phyloP scores from a whole-genome alignment of 2,329 filamentous ascomycete genomes.

The Tympanopsis confertula region DNA sequence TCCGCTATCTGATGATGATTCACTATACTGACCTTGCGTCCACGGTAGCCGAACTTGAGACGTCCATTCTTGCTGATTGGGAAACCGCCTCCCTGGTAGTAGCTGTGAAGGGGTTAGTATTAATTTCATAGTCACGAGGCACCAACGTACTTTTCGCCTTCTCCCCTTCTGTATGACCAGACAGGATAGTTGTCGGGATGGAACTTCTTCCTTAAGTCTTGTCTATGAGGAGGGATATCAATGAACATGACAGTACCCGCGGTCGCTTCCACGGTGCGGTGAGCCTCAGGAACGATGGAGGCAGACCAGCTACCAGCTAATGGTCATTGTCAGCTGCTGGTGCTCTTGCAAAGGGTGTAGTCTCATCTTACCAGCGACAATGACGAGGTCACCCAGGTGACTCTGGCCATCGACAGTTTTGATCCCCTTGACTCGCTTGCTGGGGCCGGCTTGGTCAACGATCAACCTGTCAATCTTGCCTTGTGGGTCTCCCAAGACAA shows the following conservation, averaged over 20 bases:
- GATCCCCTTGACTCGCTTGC: constrained; percentile 12
- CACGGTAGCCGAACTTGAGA: constrained; percentile 13
- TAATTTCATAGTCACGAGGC: too few species aligned
- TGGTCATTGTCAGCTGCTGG: too few species aligned
- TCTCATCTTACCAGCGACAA: constrained; percentile 11
- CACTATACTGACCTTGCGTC: constrained; percentile 3
- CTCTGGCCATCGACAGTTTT: constrained; percentile 12
- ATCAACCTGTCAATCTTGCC: not conserved
- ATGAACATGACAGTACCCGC: constrained; percentile 21
- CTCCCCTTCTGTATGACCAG: constrained; percentile 12
- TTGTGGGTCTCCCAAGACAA: not conserved
- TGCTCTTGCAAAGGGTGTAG: not conserved
- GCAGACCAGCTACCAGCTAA: constrained; percentile 14
- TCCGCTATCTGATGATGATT: too few species aligned
- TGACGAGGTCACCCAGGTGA: constrained; percentile 11
- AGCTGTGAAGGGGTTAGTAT: not conserved
- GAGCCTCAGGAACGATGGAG: constrained; percentile 13
- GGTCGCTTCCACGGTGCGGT: constrained; percentile 20
- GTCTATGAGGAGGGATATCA: constrained; percentile 14
- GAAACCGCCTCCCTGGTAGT: constrained; percentile 10
- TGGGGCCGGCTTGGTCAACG: not conserved
- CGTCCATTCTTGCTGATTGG: constrained; percentile 11
- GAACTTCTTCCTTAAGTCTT: constrained; percentile 19
- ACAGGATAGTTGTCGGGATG: constrained; percentile 19
- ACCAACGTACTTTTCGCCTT: constrained; percentile 4